Evolutionary conservation across 495 filamentous ascomycete species (phyloP).

Genomic region (Daldinia decipiens): DNA sequence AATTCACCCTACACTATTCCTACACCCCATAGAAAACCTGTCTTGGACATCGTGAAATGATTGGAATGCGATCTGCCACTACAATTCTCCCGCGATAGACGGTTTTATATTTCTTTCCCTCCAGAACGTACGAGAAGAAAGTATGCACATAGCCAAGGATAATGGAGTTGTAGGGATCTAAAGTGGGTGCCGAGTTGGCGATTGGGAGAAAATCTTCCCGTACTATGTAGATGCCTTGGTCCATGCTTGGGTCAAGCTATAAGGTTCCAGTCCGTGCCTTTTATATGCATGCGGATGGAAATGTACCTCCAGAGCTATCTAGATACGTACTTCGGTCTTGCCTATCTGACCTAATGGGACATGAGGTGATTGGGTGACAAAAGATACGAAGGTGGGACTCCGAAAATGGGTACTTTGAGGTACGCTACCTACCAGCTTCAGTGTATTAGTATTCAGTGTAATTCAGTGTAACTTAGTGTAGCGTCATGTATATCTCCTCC

Average conservation of each 20-base stretch:
- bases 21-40: background rate
- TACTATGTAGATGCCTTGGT: slow-evolving; percentile 4
- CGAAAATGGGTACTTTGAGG: slow-evolving; percentile 6
- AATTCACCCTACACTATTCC: background rate
- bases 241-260: background rate
- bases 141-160: background rate
- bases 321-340: slow-evolving; percentile 14
- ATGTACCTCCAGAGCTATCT: slow-evolving; percentile 8
- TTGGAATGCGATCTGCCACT: background rate
- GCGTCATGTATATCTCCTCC: background rate
- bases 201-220: slow-evolving; percentile 4
- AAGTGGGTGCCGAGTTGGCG: slow-evolving; percentile 1
- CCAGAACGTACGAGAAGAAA: slow-evolving; percentile 1
- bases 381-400: slow-evolving; percentile 15
- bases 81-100: slow-evolving; percentile 2
- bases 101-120: background rate
- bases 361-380: slow-evolving; percentile 25
- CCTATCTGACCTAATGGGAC: slow-evolving; percentile 28
- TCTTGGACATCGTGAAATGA: background rate
- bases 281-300: background rate
- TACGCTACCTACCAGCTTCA: slow-evolving; percentile 1
- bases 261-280: slow-evolving; percentile 7
- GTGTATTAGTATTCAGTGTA: slow-evolving; percentile 3
- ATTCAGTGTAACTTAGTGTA: background rate
- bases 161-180: slow-evolving; percentile 10